Percentiles rank a stretch among this genome's conserved stretches.
Evolutionary conservation across 495 filamentous ascomycete species (phyloP).

Genomic region (Beverwykella pulmonaria): DNA sequence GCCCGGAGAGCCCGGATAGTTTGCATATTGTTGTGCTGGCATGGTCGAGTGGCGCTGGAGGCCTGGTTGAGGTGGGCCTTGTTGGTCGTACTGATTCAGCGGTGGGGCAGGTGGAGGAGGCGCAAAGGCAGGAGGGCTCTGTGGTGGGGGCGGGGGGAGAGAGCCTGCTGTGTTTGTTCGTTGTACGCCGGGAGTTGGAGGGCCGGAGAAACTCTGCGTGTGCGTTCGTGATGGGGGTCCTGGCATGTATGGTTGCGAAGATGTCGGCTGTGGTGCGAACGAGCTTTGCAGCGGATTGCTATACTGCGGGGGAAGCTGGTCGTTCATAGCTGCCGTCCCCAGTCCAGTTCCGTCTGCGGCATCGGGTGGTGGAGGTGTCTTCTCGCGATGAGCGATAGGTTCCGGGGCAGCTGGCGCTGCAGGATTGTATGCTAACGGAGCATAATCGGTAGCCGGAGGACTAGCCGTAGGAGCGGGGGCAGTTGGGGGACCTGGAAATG

Average conservation of each 20-base stretch:
- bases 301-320: conserved; percentile 50
- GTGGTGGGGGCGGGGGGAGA: conserved; percentile 33
- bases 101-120: conserved; percentile 34
- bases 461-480: conserved; percentile 48
- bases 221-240: conserved; percentile 44
- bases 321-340: conserved; percentile 65
- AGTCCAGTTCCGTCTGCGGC: conserved; percentile 72
- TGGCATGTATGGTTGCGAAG: conserved; percentile 44
- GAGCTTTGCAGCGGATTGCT: conserved; percentile 26
- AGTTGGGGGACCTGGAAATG: conserved; percentile 52
- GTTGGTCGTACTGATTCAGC: conserved; percentile 31
- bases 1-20: conserved; percentile 36
- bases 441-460: conserved; percentile 49
- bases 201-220: conserved; percentile 39
- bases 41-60: conserved; percentile 32
- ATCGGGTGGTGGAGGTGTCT: conserved; percentile 82
- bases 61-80: conserved; percentile 34
- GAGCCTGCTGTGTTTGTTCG: conserved; percentile 31
- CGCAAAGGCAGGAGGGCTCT: conserved; percentile 30
- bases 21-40: conserved; percentile 39
- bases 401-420: conserved; percentile 86
- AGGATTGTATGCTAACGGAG: conserved; percentile 89
- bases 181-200: conserved; percentile 33
- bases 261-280: conserved; percentile 53
- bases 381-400: conserved; percentile 79